A percentile compares a stretch with the other conserved stretches of the same genome.
phyloP scores from a whole-genome alignment of 2,329 filamentous ascomycete genomes.

The Ramularia endophylla region DNA sequence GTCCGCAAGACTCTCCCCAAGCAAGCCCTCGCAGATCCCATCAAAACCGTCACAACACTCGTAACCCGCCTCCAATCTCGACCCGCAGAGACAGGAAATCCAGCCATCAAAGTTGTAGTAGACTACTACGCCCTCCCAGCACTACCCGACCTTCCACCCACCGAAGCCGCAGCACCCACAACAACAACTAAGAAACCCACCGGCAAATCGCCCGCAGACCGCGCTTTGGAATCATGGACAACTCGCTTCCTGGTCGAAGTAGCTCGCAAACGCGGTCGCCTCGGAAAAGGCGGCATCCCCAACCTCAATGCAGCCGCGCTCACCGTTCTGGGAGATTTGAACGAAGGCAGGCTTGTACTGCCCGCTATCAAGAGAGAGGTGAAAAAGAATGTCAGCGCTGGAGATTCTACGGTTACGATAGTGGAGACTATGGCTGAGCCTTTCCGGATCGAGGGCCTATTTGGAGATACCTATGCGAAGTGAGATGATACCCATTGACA shows the following conservation, averaged over 20 bases:
- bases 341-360: slow-evolving; percentile 72
- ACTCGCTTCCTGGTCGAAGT: slow-evolving; percentile 94
- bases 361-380: slow-evolving; percentile 27
- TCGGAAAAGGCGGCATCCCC: slow-evolving; percentile 84
- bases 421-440: slow-evolving; percentile 91
- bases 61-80: slow-evolving; percentile 64
- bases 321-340: slow-evolving; percentile 93
- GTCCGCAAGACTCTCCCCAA: slow-evolving; percentile 73
- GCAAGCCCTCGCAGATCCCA: slow-evolving; percentile 87
- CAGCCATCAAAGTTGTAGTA: slow-evolving; percentile 72
- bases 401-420: slow-evolving; percentile 57
- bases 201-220: background rate
- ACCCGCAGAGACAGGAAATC: slow-evolving; percentile 50
- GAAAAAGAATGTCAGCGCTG: background rate
- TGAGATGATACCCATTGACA: too few relatives aligned
- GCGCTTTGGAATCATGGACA: slow-evolving; percentile 39
- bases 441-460: slow-evolving; percentile 90
- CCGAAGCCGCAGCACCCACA: too few relatives aligned
- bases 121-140: slow-evolving; percentile 79
- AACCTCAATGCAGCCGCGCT: slow-evolving; percentile 84
- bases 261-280: slow-evolving; percentile 80
- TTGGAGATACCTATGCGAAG: slow-evolving; percentile 57
- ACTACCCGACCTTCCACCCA: slow-evolving; percentile 46
- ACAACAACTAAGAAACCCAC: too few relatives aligned
- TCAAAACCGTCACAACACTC: slow-evolving; percentile 81